Conservation (phyloP, 2,329 filamentous ascomycete species). For the Chaetomium olivaceum region DNA sequence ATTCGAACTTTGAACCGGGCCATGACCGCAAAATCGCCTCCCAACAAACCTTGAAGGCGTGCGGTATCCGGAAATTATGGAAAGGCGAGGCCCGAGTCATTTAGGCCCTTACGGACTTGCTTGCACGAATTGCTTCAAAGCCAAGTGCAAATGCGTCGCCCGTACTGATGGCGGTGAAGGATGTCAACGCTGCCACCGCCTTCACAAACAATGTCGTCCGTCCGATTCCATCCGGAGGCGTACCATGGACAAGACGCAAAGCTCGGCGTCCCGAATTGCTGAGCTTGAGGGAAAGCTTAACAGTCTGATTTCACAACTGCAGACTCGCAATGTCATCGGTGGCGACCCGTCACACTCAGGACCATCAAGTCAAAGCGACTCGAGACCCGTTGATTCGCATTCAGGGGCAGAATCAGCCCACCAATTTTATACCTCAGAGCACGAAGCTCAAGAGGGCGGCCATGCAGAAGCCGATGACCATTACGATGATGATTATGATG, state of each 20-base stretch:
- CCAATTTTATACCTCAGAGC: neutral
- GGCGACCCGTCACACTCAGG: neutral
- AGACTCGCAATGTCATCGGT: slow-evolving; percentile 28
- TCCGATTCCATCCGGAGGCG: neutral
- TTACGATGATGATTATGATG: neutral
- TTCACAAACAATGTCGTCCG: neutral
- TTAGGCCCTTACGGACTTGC: slow-evolving; percentile 1
- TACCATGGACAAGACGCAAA: slow-evolving; percentile 30
- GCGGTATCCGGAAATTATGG: neutral
- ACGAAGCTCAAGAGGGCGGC: neutral
- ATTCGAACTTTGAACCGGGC: neutral
- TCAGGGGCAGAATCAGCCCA: neutral
- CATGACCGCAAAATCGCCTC: neutral
- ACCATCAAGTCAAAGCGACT: neutral
- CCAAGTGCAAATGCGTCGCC: slow-evolving; percentile 6
- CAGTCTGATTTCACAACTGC: slow-evolving; percentile 37
- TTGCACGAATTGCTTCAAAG: slow-evolving; percentile 1
- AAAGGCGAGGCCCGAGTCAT: neutral
- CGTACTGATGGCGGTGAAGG: slow-evolving; percentile 4
- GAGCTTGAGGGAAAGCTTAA: slow-evolving; percentile 41
- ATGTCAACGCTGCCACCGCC: slow-evolving; percentile 1
- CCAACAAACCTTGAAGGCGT: neutral
- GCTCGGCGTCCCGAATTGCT: slow-evolving; percentile 38
- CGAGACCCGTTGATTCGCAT: neutral
- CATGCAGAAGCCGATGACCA: neutral